Evolutionary conservation across 1,284 basidiomycete genomes (phyloP), one percentile per base, ranked within the genome.

Genomic region (Heterobasidion irregulare): DNA sequence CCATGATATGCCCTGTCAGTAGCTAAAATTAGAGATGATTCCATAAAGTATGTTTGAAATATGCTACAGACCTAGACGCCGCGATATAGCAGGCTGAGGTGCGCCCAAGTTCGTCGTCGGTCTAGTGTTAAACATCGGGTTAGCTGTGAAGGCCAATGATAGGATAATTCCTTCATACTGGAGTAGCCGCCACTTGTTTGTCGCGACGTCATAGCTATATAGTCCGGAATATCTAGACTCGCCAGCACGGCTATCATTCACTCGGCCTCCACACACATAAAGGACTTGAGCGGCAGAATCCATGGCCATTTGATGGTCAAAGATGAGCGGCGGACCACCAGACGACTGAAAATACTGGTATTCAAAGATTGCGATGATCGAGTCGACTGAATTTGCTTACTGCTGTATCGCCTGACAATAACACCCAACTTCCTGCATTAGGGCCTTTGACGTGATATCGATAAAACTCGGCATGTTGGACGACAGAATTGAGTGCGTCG

Each of bases 281-380:
- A 94, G 66, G 13, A 83, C 76, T 65, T 89, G 87, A 0, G 78
- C 71, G 15, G 87, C 83, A 32, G 77, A 76, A 62, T 92, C 89
- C 59, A 92, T 80, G 43, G 75, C 82, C 80, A 93, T 87, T 65
- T 90, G 86, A 63, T 92, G 90, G 65, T 92, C 90, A 61, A 84
- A 89, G 52, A 92, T 73, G 38, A 92, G 72, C 1, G 84, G 83
- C 6, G 90, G 90, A 0, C 89, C 89, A 9, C 83, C 83, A 7
- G 78, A 75, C 2, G 72, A 65, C 86, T 88, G 57, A 12, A 47
- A 5, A 41, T n/a, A n/a, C 0, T 12, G 7, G 10, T 6, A 41
- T 16, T 13, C 47, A 32, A 16, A 12, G 33, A 36, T 18, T 26
- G 26, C 26, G 26, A 26, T 26, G 26, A 1, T 6, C 26, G 26